Base-by-base conservation (phyloP, 2,329 filamentous ascomycete genomes). In the Fusarium agapanthi region DNA sequence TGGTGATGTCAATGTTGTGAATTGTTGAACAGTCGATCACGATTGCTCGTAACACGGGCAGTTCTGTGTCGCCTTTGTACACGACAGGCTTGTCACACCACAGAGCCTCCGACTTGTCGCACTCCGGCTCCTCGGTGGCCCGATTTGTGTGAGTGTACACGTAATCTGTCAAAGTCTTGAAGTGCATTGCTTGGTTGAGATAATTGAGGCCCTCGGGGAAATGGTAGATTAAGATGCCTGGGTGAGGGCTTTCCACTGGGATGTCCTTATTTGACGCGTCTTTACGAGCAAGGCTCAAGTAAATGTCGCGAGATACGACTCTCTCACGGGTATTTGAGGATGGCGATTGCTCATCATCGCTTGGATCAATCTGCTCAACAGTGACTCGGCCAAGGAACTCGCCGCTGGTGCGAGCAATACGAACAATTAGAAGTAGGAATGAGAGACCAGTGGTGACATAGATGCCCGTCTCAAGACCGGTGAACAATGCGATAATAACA, bases 11-110 rank as follows among this genome's bases (percentile, higher is more conserved):
- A 34, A 90, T 80, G 62, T 85, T 84, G 74, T 88, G 88, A 50
- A 90, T 86, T 4, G 87, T 83, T 0, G 86, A 86, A 75, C 88
- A 89, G 79, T 91, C 89, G 6, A 90, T 81, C 15, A 91, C 83
- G 14, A 91, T 72, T 10, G 89, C 88, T 10, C 84, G 84, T 22
- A 90, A 81, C 16, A 83, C 79, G 0, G 88, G 88, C 2, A 85
- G 80, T 18, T 76, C 75, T 15, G 26, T 55, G 11, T 56, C 57
- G 11, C 47, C 34, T 18, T 57, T 69, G 50, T 61, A 37, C n/a
- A 37, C 24, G 13, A 30, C 28, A 1, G 64, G 60, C 11, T 84
- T 81, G 67, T 89, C 86, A 72, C 88, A 89, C 88, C 88, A 90
- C 0, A 88, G 85, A 3, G 87, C 84, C 69, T 90, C 81, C 0